Percentiles rank a stretch among this genome's conserved stretches.
Conservation (phyloP, 2,329 filamentous ascomycete species). For the Diaporthe ampelina region DNA sequence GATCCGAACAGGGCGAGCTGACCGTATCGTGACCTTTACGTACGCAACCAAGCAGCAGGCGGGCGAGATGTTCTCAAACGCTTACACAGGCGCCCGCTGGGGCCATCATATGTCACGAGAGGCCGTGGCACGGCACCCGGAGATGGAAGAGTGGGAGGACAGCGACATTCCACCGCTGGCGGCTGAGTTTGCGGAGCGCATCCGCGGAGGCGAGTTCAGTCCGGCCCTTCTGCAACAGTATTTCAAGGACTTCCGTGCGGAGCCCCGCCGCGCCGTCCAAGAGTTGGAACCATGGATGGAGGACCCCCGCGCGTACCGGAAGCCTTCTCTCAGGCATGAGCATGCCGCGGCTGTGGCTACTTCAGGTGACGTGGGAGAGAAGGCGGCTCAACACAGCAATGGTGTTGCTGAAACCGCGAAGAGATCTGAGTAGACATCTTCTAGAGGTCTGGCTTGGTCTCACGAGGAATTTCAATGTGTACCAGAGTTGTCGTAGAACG, state of each 20-base stretch:
- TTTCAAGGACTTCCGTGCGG: constrained; percentile 40
- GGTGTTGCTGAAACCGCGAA: not conserved
- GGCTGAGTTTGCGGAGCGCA: constrained; percentile 24
- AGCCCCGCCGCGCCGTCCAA: constrained; percentile 34
- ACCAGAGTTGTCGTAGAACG: not conserved
- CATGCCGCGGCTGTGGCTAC: not conserved
- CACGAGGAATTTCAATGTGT: not conserved
- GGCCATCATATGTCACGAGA: constrained; percentile 28
- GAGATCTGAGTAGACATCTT: not conserved
- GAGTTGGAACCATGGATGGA: constrained; percentile 37
- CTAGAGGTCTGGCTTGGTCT: not conserved
- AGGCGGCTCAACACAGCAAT: not conserved
- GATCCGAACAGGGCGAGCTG: constrained; percentile 37
- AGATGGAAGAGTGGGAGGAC: constrained; percentile 39
- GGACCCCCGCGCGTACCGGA: constrained; percentile 36
- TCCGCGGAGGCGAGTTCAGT: constrained; percentile 35
- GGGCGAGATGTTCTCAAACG: constrained; percentile 37
- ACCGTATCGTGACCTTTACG: constrained; percentile 39
- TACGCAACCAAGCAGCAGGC: constrained; percentile 36
- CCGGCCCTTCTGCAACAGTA: constrained; percentile 40
- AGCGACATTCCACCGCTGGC: constrained; percentile 32
- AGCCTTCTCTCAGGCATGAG: constrained; percentile 2
- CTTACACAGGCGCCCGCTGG: constrained; percentile 37
- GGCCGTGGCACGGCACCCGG: constrained; percentile 21
- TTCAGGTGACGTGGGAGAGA: not conserved